phyloP scores from a whole-genome alignment of 148 eudicot species.

The Rhododendron simsii region DNA sequence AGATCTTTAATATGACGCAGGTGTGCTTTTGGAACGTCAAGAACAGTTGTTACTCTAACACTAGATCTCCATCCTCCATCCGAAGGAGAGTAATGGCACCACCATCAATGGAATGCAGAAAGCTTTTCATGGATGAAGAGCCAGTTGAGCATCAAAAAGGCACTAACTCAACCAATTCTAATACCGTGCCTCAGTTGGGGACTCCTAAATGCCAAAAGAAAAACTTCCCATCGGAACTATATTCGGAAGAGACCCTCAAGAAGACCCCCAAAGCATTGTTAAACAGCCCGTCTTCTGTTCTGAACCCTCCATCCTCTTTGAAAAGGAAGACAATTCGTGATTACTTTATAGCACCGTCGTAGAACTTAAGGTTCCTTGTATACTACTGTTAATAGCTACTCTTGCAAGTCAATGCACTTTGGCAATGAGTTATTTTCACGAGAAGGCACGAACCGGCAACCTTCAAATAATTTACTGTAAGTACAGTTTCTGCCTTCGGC shows the following conservation, averaged over 20 bases:
- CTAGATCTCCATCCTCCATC: conserved; percentile 52
- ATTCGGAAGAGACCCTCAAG: conserved; percentile 33
- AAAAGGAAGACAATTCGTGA: conserved; percentile 86
- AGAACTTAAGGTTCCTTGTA: not conserved
- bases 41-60: conserved; percentile 48
- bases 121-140: conserved; percentile 34
- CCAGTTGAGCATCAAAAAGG: conserved; percentile 6
- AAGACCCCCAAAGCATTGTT: conserved; percentile 60
- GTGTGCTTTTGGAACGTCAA: conserved; percentile 76
- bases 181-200: conserved; percentile 39
- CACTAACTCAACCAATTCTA: conserved; percentile 19
- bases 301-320: conserved; percentile 69
- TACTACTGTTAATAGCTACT: not conserved
- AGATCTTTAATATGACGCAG: conserved; percentile 26
- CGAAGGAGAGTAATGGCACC: conserved; percentile 50
- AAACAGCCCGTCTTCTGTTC: conserved; percentile 83
- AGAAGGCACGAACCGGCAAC: not conserved
- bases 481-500: not conserved
- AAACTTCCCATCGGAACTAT: conserved; percentile 21
- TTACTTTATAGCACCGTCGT: conserved; percentile 43
- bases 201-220: conserved; percentile 47
- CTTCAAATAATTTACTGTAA: not conserved
- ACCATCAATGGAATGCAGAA: conserved; percentile 38
- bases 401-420: not conserved
- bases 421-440: not conserved